Percentiles rank a stretch among this genome's conserved stretches.
Evolutionary conservation across 352 stramenopile species (phyloP).

Genomic region (Stephanocyclus meneghinianus): DNA sequence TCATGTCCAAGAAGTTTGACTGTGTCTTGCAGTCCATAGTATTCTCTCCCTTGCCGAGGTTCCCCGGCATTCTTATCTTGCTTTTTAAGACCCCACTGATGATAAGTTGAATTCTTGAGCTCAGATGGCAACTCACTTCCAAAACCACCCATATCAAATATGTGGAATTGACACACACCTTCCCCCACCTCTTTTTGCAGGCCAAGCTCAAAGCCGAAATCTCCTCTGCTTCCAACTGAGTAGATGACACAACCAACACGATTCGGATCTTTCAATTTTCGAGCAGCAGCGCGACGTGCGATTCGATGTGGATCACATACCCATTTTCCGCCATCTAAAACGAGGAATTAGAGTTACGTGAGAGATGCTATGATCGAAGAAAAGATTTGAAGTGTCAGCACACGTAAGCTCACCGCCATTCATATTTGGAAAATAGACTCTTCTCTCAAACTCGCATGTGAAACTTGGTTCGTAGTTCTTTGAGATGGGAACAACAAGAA

Average conservation of each 20-base stretch:
- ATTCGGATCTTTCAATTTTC: slow-evolving; percentile 43
- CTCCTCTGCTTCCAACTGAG: slow-evolving; percentile 61
- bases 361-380: not conserved
- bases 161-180: slow-evolving; percentile 72
- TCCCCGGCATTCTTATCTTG: slow-evolving; percentile 9
- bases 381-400: not conserved
- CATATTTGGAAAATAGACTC: slow-evolving; percentile 23
- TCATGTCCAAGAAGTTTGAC: slow-evolving; percentile 63
- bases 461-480: slow-evolving; percentile 64
- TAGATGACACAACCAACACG: slow-evolving; percentile 68
- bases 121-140: slow-evolving; percentile 17
- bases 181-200: slow-evolving; percentile 46
- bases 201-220: slow-evolving; percentile 70
- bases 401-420: slow-evolving; percentile 26
- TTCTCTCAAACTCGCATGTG: slow-evolving; percentile 46
- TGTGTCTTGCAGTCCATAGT: slow-evolving; percentile 57
- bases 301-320: slow-evolving; percentile 64
- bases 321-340: slow-evolving; percentile 45
- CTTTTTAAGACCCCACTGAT: slow-evolving; percentile 60
- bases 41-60: slow-evolving; percentile 7
- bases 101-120: slow-evolving; percentile 40
- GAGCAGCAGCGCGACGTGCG: slow-evolving; percentile 13
- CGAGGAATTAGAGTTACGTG: not conserved
- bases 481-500: not conserved
- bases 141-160: slow-evolving; percentile 70